phyloP scores from a whole-genome alignment of 257 asterid species.

The Scutellaria barbata region DNA sequence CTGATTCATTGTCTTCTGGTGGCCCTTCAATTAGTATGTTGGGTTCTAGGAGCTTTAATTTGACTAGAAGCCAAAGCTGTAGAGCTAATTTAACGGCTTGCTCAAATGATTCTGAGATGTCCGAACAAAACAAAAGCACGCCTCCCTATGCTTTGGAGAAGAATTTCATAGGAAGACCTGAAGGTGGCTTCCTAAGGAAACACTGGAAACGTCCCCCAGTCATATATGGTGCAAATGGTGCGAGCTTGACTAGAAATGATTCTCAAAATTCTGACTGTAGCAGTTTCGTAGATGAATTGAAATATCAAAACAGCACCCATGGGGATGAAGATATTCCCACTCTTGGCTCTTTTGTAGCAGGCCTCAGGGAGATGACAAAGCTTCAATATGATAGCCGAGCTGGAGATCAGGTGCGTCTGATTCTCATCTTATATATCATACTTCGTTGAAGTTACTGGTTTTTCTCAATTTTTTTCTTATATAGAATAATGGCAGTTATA shows the following conservation, averaged over 20 bases:
- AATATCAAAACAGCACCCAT: constrained; percentile 42
- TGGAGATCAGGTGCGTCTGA: constrained; percentile 57
- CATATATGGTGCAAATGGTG: constrained; percentile 52
- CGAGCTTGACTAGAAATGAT: constrained; percentile 57
- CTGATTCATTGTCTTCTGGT: constrained; percentile 53
- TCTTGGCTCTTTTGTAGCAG: constrained; percentile 90
- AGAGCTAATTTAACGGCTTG: constrained; percentile 59
- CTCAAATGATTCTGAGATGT: constrained; percentile 48
- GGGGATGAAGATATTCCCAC: constrained; percentile 90
- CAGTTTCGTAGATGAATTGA: constrained; percentile 62
- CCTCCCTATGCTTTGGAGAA: constrained; percentile 72
- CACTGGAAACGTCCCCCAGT: constrained; percentile 76
- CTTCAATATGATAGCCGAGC: constrained; percentile 56
- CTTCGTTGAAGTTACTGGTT: neutral
- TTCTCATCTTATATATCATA: constrained; percentile 12
- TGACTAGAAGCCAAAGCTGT: constrained; percentile 69
- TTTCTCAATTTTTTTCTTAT: neutral
- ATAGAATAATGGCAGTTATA: neutral
- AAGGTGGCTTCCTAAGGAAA: constrained; percentile 53
- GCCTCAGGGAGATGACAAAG: constrained; percentile 86
- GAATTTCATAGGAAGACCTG: constrained; percentile 71
- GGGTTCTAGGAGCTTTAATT: constrained; percentile 54
- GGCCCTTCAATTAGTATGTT: constrained; percentile 43
- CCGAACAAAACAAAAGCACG: constrained; percentile 64
- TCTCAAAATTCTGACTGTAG: constrained; percentile 75